Base-by-base conservation (phyloP, 2,329 filamentous ascomycete genomes). In the Chrysoporthe puriensis region DNA sequence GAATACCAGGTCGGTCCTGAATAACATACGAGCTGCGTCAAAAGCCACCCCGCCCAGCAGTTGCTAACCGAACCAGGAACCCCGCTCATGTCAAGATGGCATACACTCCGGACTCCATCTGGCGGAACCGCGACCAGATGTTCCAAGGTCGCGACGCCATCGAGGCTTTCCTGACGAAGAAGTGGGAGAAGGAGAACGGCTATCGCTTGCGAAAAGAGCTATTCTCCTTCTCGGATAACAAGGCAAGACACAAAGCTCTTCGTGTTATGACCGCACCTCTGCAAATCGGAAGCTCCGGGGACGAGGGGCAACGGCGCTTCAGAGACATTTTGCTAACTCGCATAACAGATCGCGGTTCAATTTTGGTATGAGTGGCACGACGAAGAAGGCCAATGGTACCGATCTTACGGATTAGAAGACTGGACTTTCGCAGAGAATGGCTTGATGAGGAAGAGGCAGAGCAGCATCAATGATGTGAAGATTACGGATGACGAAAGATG, bases 281-380 rank as follows among this genome's bases (percentile, higher is more conserved):
- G 13, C 40, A n/a, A 2, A 8, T 44, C 3, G 4, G 2, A 13
- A n/a, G 18, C 7, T 2, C 4, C 26, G 3, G 16, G 46, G 14
- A 14, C 2, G 48, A 52, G 16, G 48, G 21, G 48, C 21, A 16
- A 9, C 21, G 5, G n/a, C 21, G 6, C 26, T 11, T 11, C 8
- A 32, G 4, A 13, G 50, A 32, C 4, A 32, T 52, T 16, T 7
- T 16, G 4, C 57, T 68, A 43, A 62, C 44, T n/a, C 13, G 13
- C 2, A 5, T 50, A 1, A 56, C 59, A 88, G 78, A 95, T 94
- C 71, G 93, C 93, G 0, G 93, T 96, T 32, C 92, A 97, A 75
- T 96, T 96, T 77, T 96, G 93, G 93, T 96, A 95, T 74, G 91
- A 96, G 78, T 94, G 88, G 79, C 85, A 88, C 71, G 91, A 95